Base-by-base conservation (phyloP, 768 basidiomycete genomes). In the Rhodotorula sphaerocarpa region DNA sequence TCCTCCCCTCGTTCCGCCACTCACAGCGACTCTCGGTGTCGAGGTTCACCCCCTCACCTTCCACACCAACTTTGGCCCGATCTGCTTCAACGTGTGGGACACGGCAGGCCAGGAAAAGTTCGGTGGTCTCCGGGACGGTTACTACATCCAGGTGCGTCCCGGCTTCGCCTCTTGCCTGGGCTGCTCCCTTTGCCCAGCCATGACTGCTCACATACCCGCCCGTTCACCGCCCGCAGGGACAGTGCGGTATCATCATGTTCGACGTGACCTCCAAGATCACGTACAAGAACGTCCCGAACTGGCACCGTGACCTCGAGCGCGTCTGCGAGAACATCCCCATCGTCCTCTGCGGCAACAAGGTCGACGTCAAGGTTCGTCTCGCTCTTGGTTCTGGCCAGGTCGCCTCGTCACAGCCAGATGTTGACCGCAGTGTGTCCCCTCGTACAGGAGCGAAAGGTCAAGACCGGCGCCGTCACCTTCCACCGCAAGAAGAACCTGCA, bases 221-320 rank as follows among this genome's bases (percentile, higher is more conserved):
- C 41, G 20, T 50, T 18, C 91, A 90, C 78, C 90, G 90, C 78
- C 90, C 90, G 75, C 89, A 92, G 78, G 91, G 91, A 72, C 95
- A 99, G 78, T 97, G 91, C 75, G 95, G 95, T 72, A 97, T 99
- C 81, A 97, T 99, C 84, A 97, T 99, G 95, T 97, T 97, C 80
- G 95, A 79, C 69, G 93, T 97, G 69, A 97, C 95, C 63, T 95
- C 95, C 57, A 86, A 95, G 74, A 99, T 97, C 83, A 99, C 95
- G 59, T 99, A 99, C 82, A 97, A 97, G 82, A 97, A 96, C 76
- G 95, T 99, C 39, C 95, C 95, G 71, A 99, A 97, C 82, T 99
- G 95, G 95, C 93, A 97, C 82, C 88, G 95, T 75, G 95, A 99
- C 77, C 71, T 78, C 58, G 95, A 97, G 81, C 90, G 95, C 67